Evolutionary conservation across 2,329 filamentous ascomycete genomes (phyloP).

Genomic region (Aureobasidium subglaciale): DNA sequence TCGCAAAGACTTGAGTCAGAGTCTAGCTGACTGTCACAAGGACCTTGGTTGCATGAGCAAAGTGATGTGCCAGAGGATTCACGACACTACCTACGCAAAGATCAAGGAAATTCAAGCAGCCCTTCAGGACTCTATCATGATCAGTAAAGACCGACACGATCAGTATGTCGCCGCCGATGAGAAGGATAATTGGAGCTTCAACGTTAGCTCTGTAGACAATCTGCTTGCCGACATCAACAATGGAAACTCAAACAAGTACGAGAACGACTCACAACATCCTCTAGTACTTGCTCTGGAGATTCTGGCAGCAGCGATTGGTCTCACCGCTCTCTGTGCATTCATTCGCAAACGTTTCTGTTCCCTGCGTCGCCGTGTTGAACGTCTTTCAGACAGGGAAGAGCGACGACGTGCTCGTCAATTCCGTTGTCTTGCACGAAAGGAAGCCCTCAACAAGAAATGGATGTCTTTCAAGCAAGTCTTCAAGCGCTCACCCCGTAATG

Average conservation of each 20-base stretch:
- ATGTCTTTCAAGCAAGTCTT: constrained; percentile 24
- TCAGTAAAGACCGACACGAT: constrained; percentile 1
- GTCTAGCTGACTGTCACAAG: constrained; percentile 8
- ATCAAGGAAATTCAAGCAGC: constrained; percentile 7
- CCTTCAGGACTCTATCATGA: constrained; percentile 4
- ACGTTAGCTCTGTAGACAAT: background rate
- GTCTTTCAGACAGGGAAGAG: constrained; percentile 49
- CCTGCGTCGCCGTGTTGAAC: constrained; percentile 44
- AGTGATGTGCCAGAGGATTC: constrained; percentile 11
- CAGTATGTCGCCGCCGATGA: constrained; percentile 3
- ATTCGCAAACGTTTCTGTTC: constrained; percentile 44
- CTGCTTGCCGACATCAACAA: background rate
- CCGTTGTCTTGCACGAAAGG: constrained; percentile 45
- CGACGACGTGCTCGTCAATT: constrained; percentile 46
- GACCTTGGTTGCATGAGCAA: constrained; percentile 11
- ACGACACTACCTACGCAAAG: constrained; percentile 3
- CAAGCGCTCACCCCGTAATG: constrained; percentile 27
- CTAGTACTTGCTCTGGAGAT: constrained; percentile 36
- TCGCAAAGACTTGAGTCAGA: background rate
- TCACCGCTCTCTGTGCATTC: constrained; percentile 37
- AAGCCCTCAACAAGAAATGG: constrained; percentile 47
- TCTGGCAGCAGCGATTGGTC: constrained; percentile 39
- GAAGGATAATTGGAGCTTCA: background rate
- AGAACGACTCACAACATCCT: constrained; percentile 20
- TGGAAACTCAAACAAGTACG: background rate